Conservation (phyloP, 2,329 filamentous ascomycete species). For the Thielaviopsis ethacetica region DNA sequence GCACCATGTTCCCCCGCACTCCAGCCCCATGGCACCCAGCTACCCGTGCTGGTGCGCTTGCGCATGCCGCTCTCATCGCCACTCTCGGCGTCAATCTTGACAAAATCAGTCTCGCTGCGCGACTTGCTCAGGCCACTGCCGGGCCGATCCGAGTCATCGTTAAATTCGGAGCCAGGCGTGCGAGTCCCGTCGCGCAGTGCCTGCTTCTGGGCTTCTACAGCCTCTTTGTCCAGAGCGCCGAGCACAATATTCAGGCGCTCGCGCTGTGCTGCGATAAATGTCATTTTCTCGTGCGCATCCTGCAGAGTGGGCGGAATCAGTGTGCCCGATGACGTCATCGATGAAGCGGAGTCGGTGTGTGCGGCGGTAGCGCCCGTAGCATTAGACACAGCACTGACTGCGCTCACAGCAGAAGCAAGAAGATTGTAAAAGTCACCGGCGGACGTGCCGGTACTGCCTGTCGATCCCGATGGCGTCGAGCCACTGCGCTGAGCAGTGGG, state of each 20-base stretch:
- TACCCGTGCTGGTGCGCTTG: constrained; percentile 19
- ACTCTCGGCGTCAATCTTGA: constrained; percentile 68
- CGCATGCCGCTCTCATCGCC: constrained; percentile 35
- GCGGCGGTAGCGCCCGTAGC: constrained; percentile 17
- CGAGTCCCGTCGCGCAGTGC: constrained; percentile 12
- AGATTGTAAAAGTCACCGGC: constrained; percentile 59
- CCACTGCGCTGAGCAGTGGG: constrained; percentile 45
- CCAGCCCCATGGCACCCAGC: constrained; percentile 36
- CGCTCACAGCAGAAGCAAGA: constrained; percentile 56
- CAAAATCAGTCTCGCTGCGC: constrained; percentile 75
- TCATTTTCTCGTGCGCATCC: constrained; percentile 48
- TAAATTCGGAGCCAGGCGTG: constrained; percentile 3
- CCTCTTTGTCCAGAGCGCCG: constrained; percentile 65
- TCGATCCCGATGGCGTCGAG: constrained; percentile 18
- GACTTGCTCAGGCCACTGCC: constrained; percentile 55
- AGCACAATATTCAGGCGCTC: constrained; percentile 61
- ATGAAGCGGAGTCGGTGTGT: constrained; percentile 1
- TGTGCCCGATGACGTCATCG: constrained; percentile 18
- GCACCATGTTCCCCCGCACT: constrained; percentile 12
- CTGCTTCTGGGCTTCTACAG: constrained; percentile 37
- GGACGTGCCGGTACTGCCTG: constrained; percentile 21
- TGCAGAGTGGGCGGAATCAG: constrained; percentile 57
- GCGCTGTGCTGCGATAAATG: constrained; percentile 62
- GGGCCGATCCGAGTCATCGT: constrained; percentile 21
- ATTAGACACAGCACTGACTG: constrained; percentile 32